Evolutionary conservation across 2,329 filamentous ascomycete genomes (phyloP).

Genomic region (Ophiostoma novo-ulmi): DNA sequence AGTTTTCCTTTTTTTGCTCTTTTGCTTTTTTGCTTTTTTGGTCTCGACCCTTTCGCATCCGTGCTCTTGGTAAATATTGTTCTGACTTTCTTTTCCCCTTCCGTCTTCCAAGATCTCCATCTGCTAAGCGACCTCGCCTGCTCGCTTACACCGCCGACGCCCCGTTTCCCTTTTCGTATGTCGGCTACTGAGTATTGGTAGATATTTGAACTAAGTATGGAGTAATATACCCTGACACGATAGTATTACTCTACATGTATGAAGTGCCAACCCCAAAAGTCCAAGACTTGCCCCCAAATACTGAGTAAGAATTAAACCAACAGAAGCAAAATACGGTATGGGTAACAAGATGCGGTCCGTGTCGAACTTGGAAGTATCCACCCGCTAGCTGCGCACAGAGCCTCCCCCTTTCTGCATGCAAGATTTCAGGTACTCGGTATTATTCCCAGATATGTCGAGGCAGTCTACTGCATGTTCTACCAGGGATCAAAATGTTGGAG

Average conservation of each 20-base stretch:
- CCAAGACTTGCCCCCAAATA: background rate
- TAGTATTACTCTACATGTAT: background rate
- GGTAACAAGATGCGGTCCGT: conserved; percentile 9
- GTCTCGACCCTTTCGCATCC: background rate
- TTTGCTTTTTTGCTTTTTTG: background rate
- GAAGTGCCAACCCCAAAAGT: background rate
- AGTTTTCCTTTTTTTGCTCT: background rate
- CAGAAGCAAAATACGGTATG: background rate
- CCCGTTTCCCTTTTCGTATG: background rate
- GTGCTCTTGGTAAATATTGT: background rate
- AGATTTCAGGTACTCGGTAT: background rate
- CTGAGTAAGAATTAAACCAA: background rate
- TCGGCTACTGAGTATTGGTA: background rate
- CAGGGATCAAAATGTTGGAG: background rate
- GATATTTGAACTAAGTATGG: no score
- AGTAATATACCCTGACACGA: no score
- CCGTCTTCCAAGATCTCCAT: background rate
- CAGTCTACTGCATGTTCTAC: background rate
- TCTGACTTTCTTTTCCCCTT: background rate
- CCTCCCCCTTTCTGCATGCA: conserved; percentile 8
- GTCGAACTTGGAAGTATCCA: conserved; percentile 4
- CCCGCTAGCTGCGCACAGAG: conserved; percentile 12
- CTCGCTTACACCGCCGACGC: background rate
- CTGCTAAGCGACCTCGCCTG: background rate
- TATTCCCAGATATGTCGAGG: background rate